Evolutionary conservation across 345 rosid genomes (phyloP).

Genomic region (Eucalyptus shirleyi): DNA sequence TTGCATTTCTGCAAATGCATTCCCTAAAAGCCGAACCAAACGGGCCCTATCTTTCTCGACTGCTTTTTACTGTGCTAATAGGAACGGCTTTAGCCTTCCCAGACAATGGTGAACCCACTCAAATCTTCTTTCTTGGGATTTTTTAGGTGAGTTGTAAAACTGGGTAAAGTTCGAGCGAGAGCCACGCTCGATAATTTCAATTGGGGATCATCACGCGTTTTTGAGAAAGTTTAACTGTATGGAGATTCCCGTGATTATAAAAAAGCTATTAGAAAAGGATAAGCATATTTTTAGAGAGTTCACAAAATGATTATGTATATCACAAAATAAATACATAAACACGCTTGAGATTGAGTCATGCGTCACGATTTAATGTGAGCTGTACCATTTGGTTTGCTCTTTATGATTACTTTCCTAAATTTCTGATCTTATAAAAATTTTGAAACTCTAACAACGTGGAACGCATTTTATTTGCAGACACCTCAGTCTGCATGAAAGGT

Average conservation of each 20-base stretch:
- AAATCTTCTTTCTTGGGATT: neutral
- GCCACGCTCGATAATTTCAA: neutral
- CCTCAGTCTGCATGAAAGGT: neutral
- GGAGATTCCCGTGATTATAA: neutral
- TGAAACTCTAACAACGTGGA: too few relatives aligned
- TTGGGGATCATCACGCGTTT: neutral
- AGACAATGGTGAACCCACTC: too few relatives aligned
- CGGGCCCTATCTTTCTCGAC: neutral
- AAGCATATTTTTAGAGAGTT: neutral
- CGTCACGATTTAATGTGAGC: too few relatives aligned
- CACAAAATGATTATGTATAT: neutral
- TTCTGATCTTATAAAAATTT: too few relatives aligned
- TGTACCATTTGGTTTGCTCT: too few relatives aligned
- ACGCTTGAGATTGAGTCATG: fast-evolving
- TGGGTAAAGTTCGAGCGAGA: neutral
- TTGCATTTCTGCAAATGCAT: too few relatives aligned
- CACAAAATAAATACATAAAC: too few relatives aligned
- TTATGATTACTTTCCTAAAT: too few relatives aligned
- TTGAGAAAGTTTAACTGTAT: too few relatives aligned
- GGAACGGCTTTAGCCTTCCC: neutral
- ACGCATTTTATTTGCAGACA: too few relatives aligned
- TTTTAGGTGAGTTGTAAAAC: too few relatives aligned
- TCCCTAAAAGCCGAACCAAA: too few relatives aligned
- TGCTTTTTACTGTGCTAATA: neutral
- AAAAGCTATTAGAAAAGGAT: neutral